Conservation (phyloP, 495 filamentous ascomycete genomes). For the Daldinia childiae region DNA sequence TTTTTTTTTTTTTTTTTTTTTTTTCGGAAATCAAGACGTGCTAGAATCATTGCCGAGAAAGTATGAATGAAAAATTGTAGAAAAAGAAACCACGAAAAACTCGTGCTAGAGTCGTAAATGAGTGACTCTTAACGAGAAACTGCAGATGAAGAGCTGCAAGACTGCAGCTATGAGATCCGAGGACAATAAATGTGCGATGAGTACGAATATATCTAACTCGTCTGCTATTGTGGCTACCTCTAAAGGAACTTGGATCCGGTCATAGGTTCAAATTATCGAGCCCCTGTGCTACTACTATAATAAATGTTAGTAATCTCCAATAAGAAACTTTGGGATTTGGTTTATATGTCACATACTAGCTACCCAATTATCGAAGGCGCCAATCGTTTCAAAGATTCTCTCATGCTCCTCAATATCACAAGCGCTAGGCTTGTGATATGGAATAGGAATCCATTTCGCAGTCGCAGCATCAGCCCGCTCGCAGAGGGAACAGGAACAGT, state of each 20-base stretch:
- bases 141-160: background rate
- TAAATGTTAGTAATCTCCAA: no score
- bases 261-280: no score
- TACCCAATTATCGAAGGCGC: background rate
- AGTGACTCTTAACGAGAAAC: background rate
- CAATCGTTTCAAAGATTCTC: background rate
- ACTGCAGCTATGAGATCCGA: background rate
- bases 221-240: background rate
- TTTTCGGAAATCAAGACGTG: background rate
- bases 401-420: background rate
- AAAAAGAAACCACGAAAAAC: background rate
- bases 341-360: background rate
- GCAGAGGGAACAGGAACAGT: background rate
- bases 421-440: background rate
- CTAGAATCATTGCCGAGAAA: background rate
- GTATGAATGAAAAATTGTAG: background rate
- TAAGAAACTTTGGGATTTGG: no score
- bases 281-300: no score
- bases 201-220: background rate
- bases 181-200: background rate
- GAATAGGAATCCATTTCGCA: background rate
- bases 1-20: no score
- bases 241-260: background rate
- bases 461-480: background rate
- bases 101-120: background rate